Evolutionary conservation across 2,329 filamentous ascomycete genomes (phyloP).

Genomic region (Ophiostoma novo-ulmi): DNA sequence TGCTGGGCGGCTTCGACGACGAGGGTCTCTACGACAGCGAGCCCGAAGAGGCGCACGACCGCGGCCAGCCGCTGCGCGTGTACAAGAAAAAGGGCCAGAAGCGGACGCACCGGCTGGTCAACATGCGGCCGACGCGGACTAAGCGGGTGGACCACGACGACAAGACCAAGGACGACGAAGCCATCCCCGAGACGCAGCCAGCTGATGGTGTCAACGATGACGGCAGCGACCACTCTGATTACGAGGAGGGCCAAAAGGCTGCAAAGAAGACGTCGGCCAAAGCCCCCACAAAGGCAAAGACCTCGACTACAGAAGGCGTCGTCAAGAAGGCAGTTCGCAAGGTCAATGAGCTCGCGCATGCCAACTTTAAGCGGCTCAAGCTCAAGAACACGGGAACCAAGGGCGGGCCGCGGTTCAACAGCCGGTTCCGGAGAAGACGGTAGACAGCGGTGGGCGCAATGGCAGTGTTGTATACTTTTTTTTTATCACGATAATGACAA

Average conservation of each 20-base stretch:
- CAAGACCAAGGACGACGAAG: conserved; percentile 29
- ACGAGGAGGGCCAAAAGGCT: not conserved
- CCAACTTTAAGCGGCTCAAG: conserved; percentile 64
- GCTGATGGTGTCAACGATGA: not conserved
- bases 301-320: conserved; percentile 36
- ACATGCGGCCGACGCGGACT: conserved; percentile 52
- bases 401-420: conserved; percentile 53
- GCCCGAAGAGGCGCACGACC: conserved; percentile 46
- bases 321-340: conserved; percentile 53
- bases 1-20: conserved; percentile 60
- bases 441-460: too few species aligned
- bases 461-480: too few species aligned
- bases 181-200: conserved; percentile 32
- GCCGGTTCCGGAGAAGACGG: conserved; percentile 50
- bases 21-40: conserved; percentile 54
- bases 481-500: not conserved
- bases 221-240: conserved; percentile 29
- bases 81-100: conserved; percentile 85
- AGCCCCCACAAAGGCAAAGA: conserved; percentile 11
- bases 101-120: conserved; percentile 65
- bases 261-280: not conserved
- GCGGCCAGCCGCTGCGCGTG: conserved; percentile 54
- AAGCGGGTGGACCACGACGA: conserved; percentile 42
- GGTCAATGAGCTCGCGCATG: conserved; percentile 57
- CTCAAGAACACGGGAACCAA: conserved; percentile 58